phyloP scores from a whole-genome alignment of 2,329 filamentous ascomycete species.

The Alternaria solani region DNA sequence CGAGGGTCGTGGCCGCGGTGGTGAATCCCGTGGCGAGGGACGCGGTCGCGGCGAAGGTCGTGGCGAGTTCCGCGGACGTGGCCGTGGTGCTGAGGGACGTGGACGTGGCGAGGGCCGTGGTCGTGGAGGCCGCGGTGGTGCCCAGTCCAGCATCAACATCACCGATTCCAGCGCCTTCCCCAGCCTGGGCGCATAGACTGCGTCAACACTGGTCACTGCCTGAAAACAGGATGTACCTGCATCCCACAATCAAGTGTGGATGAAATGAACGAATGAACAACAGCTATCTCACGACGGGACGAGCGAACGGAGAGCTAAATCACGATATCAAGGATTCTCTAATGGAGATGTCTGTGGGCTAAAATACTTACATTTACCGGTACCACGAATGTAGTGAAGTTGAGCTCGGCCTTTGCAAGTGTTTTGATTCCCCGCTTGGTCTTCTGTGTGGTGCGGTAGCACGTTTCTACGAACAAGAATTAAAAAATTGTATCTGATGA shows the following conservation, averaged over 20 bases:
- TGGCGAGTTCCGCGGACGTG: conserved; percentile 58
- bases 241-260: conserved; percentile 17
- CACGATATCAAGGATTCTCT: conserved; percentile 15
- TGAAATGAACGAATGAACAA: conserved; percentile 31
- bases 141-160: conserved; percentile 56
- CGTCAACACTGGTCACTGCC: conserved; percentile 29
- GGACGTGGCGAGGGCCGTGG: conserved; percentile 59
- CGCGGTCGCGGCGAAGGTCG: conserved; percentile 60
- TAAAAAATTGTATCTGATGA: conserved; percentile 7
- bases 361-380: conserved; percentile 19
- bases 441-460: not conserved
- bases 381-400: conserved; percentile 17
- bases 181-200: conserved; percentile 57
- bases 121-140: conserved; percentile 57
- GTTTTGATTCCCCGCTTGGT: conserved; percentile 10
- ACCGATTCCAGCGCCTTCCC: conserved; percentile 63
- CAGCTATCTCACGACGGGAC: conserved; percentile 29
- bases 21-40: conserved; percentile 51
- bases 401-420: conserved; percentile 13
- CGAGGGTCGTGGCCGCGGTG: conserved; percentile 62
- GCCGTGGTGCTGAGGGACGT: conserved; percentile 54
- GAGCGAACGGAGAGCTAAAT: conserved; percentile 14
- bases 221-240: conserved; percentile 21
- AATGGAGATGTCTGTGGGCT: conserved; percentile 25
- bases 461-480: conserved; percentile 5